phyloP scores from a whole-genome alignment of 2,329 filamentous ascomycete species.

The Cryphonectria parasitica region DNA sequence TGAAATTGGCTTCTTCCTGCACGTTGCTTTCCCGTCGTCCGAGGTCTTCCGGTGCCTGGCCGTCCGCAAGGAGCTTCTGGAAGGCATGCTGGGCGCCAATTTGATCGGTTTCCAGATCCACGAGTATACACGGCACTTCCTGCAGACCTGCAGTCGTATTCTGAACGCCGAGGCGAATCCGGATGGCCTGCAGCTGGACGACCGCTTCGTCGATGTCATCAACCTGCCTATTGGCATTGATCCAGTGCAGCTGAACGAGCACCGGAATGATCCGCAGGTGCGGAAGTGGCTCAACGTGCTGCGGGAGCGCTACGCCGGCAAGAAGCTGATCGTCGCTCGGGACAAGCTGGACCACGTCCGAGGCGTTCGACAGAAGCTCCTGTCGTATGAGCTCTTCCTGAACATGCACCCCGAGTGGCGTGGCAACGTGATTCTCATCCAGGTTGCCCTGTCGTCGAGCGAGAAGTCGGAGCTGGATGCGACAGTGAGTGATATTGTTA shows the following conservation, averaged over 20 bases:
- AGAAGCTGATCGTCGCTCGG: slow-evolving; percentile 87
- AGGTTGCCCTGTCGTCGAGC: slow-evolving; percentile 88
- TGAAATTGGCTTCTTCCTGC: slow-evolving; percentile 94
- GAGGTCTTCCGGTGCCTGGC: slow-evolving; percentile 94
- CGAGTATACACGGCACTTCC: slow-evolving; percentile 91
- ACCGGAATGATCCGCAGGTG: slow-evolving; percentile 74
- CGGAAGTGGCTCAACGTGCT: slow-evolving; percentile 79
- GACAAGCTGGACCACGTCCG: slow-evolving; percentile 94
- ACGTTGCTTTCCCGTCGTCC: slow-evolving; percentile 93
- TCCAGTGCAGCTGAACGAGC: slow-evolving; percentile 71
- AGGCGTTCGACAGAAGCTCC: slow-evolving; percentile 89
- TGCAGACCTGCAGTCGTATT: slow-evolving; percentile 92
- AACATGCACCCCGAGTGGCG: slow-evolving; percentile 92
- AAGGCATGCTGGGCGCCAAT: slow-evolving; percentile 92
- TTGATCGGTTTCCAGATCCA: slow-evolving; percentile 91
- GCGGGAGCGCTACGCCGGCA: slow-evolving; percentile 81
- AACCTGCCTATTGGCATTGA: slow-evolving; percentile 90
- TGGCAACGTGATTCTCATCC: slow-evolving; percentile 86
- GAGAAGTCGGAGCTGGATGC: slow-evolving; percentile 88
- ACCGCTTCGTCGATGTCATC: slow-evolving; percentile 89
- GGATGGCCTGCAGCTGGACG: slow-evolving; percentile 86
- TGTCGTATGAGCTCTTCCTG: slow-evolving; percentile 90
- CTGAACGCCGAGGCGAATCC: slow-evolving; percentile 87
- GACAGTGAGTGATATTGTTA: slow-evolving; percentile 90
- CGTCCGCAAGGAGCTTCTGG: slow-evolving; percentile 81